Evolutionary conservation across 2,329 filamentous ascomycete genomes (phyloP).

Genomic region (Botryotinia convoluta): DNA sequence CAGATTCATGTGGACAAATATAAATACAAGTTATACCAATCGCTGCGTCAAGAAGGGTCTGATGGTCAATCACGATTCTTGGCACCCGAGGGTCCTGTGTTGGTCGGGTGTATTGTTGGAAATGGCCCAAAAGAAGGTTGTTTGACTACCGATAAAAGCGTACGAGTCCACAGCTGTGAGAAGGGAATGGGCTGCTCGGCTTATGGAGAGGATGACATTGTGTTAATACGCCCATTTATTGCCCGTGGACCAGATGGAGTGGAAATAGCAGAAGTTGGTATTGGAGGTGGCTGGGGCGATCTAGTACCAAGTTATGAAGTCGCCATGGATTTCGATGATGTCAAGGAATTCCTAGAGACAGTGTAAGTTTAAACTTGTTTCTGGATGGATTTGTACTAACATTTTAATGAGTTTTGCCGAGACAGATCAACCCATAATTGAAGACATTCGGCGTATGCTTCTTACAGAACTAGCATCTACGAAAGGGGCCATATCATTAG

Average conservation of each 20-base stretch:
- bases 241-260: slow-evolving; percentile 57
- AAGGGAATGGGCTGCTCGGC: slow-evolving; percentile 61
- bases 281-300: slow-evolving; percentile 77
- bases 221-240: slow-evolving; percentile 78
- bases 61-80: slow-evolving; percentile 42
- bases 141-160: slow-evolving; percentile 60
- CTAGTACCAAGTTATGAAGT: slow-evolving; percentile 45
- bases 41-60: slow-evolving; percentile 47
- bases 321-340: not conserved
- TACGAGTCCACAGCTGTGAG: slow-evolving; percentile 83
- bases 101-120: slow-evolving; percentile 72
- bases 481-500: slow-evolving; percentile 31
- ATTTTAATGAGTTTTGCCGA: slow-evolving; percentile 25
- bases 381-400: slow-evolving; percentile 16
- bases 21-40: slow-evolving; percentile 68
- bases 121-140: slow-evolving; percentile 70
- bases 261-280: slow-evolving; percentile 69
- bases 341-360: slow-evolving; percentile 4
- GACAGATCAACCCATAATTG: slow-evolving; percentile 38
- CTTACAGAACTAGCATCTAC: slow-evolving; percentile 27
- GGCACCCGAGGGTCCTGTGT: slow-evolving; percentile 59
- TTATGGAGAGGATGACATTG: slow-evolving; percentile 49
- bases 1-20: slow-evolving; percentile 81
- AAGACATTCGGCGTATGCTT: slow-evolving; percentile 35
- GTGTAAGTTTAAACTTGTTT: not conserved